Evolutionary conservation across 192 early-diverging fungal species (phyloP), one percentile per base, ranked within the genome.

Genomic region (Coemansia sp.): DNA sequence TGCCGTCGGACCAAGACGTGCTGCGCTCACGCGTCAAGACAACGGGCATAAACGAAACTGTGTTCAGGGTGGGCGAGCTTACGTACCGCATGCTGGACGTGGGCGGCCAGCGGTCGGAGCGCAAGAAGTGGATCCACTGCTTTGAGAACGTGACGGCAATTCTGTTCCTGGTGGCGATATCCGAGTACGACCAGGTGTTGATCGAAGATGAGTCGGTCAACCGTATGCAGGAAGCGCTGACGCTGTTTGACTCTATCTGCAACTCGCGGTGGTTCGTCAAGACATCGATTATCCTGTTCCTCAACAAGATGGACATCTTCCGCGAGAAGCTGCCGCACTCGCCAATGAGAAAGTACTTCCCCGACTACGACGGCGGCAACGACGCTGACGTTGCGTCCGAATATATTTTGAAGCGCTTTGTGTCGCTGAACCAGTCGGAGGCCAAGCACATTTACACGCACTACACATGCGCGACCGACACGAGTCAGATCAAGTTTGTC

Each of bases 41-140:
- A 0, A 96, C 96, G 2, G 94, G 94, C 62, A 98, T 98, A 68
- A 96, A 93, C 38, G 96, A 98, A 77, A 96, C 93, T 2, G 89
- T 89, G 6, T 96, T 98, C 80, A 70, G 88, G 25, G 92, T 98
- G 64, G 92, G 90, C 23, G 93, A 95, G 41, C 76, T 96, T 49
- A 94, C 92, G 29, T 98, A 96, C 78, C 87, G 93, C 62, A 94
- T 98, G 92, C 92, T 94, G 78, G 96, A 98, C 84, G 96, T 98
- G 48, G 96, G 96, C 69, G 96, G 96, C 43, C 96, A 98, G 85
- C 89, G 96, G 47, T 95, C 93, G 45, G 96, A 98, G 84, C 87
- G 96, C 69, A 98, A 98, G 70, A 98, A 98, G 84, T 97, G 96
- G 96, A 95, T 96, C 65, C 96, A 96, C 81, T 98, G 94, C 68